Conservation (phyloP, 106 monocot genomes). For the Gastrodia elata region DNA sequence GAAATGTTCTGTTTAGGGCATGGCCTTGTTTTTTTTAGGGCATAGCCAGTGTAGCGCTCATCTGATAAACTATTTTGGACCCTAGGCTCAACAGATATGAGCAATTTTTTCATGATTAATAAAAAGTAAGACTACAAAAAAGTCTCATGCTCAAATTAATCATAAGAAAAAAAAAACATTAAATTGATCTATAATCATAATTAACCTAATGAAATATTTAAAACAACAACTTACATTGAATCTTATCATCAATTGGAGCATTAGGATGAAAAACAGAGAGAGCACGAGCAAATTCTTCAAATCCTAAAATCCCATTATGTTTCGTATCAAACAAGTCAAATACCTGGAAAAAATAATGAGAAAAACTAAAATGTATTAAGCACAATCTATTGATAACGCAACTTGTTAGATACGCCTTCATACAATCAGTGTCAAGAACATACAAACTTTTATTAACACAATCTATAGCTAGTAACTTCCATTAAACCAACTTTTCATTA, state of each 20-base stretch:
- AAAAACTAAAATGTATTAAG: neutral
- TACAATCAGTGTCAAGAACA: neutral
- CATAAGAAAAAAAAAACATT: neutral
- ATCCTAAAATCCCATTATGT: slow-evolving; percentile 83
- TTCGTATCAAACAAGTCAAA: slow-evolving; percentile 95
- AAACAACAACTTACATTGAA: slow-evolving; percentile 54
- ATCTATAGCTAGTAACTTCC: neutral
- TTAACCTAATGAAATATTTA: neutral
- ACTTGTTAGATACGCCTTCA: neutral
- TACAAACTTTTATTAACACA: neutral
- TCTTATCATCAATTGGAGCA: slow-evolving; percentile 86
- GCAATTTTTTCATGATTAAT: neutral
- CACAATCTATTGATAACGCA: neutral
- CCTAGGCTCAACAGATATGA: neutral
- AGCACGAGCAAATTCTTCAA: slow-evolving; percentile 92
- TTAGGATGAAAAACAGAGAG: slow-evolving; percentile 91
- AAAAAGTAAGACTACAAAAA: neutral
- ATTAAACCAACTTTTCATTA: neutral
- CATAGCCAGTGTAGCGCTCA: neutral
- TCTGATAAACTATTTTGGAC: neutral
- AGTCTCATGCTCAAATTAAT: neutral
- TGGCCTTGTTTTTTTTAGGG: too few species aligned
- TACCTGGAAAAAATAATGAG: slow-evolving; percentile 37
- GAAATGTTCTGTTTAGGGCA: too few species aligned
- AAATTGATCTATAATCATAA: neutral